Base-by-base conservation (phyloP, 257 asterid genomes). In the Forsythia suspensa region DNA sequence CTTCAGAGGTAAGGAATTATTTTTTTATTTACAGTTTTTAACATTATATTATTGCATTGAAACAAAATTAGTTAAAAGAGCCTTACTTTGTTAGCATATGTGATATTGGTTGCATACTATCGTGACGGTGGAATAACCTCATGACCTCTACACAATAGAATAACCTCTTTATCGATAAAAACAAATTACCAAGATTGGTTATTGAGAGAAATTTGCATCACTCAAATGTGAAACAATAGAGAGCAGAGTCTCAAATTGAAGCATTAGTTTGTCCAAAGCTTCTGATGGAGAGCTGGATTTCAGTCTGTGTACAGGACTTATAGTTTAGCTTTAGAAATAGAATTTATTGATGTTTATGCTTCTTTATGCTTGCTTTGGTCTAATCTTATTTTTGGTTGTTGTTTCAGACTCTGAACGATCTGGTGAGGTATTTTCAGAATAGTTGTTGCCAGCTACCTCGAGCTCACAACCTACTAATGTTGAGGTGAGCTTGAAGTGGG, bases 331-430 rank as follows among this genome's bases (percentile, higher is more conserved):
- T n/a, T 39, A 37, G 42, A 40, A 75, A 55, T 55, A 4, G 65
- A 7, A 68, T 41, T 48, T 70, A 20, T 75, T 9, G 72, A 57
- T 52, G 40, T 59, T 74, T 69, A 16, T 79, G 67, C 80, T 43
- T 63, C 59, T 48, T 48, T 48, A 12, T 48, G 59, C 59, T 11
- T 48, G 79, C 66, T 72, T 78, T 73, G 13, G 55, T 51, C 72
- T 69, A 9, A 2, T 24, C 67, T 76, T 48, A 55, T 79, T 37
- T 77, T 63, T 41, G 70, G 73, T 76, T 77, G 21, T 76, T 73
- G n/a, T 16, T 77, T 88, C 93, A 95, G 99, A 95, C 95, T 76
- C 92, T 95, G 34, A 66, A 70, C 43, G 98, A 95, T 63, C 71
- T 93, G 81, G 81, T 93, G 75, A 82, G 85, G 70, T 89, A 78